Percentiles rank a stretch among this genome's conserved stretches.
phyloP scores from a whole-genome alignment of 768 basidiomycete species.

The Kwoniella bestiolae region DNA sequence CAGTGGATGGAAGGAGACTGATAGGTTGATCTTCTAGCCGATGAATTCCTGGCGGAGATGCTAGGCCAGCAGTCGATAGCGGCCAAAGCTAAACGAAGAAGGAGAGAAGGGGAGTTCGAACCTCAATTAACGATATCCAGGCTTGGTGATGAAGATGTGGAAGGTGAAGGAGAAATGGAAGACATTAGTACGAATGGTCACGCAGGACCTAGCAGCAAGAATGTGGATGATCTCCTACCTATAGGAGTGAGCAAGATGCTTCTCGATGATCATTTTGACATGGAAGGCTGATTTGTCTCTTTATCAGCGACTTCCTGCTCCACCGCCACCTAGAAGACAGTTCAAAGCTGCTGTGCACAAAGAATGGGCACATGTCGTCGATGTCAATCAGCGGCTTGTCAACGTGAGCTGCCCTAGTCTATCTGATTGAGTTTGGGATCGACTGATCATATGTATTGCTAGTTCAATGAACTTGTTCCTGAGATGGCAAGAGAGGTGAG shows the following conservation, averaged over 20 bases:
- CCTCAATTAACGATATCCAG: conserved; percentile 41
- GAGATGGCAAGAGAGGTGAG: conserved; percentile 91
- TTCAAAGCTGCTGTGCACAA: conserved; percentile 65
- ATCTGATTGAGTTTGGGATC: background rate
- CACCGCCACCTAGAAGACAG: conserved; percentile 45
- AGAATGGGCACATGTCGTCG: conserved; percentile 97
- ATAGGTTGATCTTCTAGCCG: too few relatives aligned
- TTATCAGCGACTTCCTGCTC: conserved; percentile 48
- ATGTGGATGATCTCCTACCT: conserved; percentile 79
- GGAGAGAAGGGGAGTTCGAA: conserved; percentile 43
- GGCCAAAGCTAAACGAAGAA: conserved; percentile 52
- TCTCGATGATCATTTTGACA: conserved; percentile 57
- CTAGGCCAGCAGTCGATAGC: conserved; percentile 42
- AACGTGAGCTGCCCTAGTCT: too few relatives aligned
- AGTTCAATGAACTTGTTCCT: conserved; percentile 79
- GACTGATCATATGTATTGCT: background rate
- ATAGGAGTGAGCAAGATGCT: conserved; percentile 63
- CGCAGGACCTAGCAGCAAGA: conserved; percentile 60
- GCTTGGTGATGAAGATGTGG: conserved; percentile 38
- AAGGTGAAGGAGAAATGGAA: conserved; percentile 25
- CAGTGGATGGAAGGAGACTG: too few relatives aligned
- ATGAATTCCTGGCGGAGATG: conserved; percentile 52
- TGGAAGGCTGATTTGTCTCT: conserved; percentile 12
- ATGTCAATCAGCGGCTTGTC: conserved; percentile 82
- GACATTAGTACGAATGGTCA: conserved; percentile 58